Conservation (phyloP, 2,329 filamentous ascomycete genomes). For the Acarospora socialis region DNA sequence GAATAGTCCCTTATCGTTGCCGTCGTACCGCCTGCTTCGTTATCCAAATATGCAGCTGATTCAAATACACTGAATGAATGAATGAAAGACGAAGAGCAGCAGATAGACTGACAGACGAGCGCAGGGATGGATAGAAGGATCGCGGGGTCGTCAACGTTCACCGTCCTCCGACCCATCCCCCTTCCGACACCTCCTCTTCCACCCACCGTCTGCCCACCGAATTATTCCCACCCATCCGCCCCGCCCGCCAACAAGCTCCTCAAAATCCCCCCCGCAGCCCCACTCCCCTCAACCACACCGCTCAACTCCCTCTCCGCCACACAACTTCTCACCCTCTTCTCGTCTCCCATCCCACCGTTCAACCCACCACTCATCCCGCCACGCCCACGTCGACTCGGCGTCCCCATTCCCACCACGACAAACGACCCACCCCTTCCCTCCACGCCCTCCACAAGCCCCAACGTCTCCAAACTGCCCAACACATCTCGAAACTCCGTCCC, state of each 20-base stretch:
- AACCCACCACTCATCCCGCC: slow-evolving; percentile 50
- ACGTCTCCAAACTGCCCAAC: slow-evolving; percentile 71
- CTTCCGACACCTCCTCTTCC: neutral
- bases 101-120: no score
- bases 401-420: slow-evolving; percentile 40
- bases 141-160: no score
- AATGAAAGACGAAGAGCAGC: no score
- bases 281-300: slow-evolving; percentile 47
- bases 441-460: slow-evolving; percentile 61
- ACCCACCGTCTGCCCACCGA: neutral
- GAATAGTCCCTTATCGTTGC: no score
- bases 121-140: no score
- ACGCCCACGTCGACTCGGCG: no score
- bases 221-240: neutral
- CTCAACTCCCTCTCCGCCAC: slow-evolving; percentile 69
- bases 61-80: no score
- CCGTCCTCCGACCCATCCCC: neutral
- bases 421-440: slow-evolving; percentile 59
- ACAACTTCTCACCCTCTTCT: slow-evolving; percentile 64
- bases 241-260: slow-evolving; percentile 26
- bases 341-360: slow-evolving; percentile 46
- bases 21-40: no score
- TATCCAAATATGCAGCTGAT: no score
- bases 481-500: slow-evolving; percentile 92
- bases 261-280: slow-evolving; percentile 35